Base-by-base conservation (phyloP, 148 eudicot genomes). In the Amaranthus hypochondriacus region DNA sequence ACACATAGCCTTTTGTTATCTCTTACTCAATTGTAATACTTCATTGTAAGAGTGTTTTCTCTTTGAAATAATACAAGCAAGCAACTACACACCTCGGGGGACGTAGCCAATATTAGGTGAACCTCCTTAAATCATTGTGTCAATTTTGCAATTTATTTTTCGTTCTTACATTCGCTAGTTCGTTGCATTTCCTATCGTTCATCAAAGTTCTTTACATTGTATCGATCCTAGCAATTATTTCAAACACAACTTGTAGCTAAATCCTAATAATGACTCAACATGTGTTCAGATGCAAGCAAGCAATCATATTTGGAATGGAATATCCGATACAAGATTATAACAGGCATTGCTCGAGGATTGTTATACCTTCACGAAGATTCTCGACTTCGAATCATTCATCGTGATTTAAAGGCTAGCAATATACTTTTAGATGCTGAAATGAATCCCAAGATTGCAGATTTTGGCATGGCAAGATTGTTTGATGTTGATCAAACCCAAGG, bases 391-490 rank as follows among this genome's bases (percentile, higher is more conserved):
- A 75, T 82, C 8, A 78, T 81, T 8, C 84, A 81, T 12, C 77
- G 84, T 55, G 83, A 81, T 42, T 80, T 81, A 44, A 76, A 81
- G 56, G 75, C 84, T 4, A 71, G 81, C 42, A 82, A 84, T 65
- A 11, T 84, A 39, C 67, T 84, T 6, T 64, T 85, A 42, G 87
- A 85, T 44, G 69, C 65, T 4, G 69, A 77, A 5, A 77, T 82
- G 83, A 75, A 47, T 18, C 81, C 87, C 2, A 85, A 82, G 71
- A 75, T 82, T 53, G 74, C 84, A 56, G 81, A 82, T 64, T 82
- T 82, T 72, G 79, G 84, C 46, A 68, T 77, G 76, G 85, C 84
- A 5, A 85, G 66, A 69, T 62, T 85, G 3, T 77, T 82, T 64
- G 56, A 72, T 2, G 71, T 56, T 7, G 88, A 85, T 65, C 85